Conservation (phyloP, 2,329 filamentous ascomycete species). For the Scolecobasidium constrictum region DNA sequence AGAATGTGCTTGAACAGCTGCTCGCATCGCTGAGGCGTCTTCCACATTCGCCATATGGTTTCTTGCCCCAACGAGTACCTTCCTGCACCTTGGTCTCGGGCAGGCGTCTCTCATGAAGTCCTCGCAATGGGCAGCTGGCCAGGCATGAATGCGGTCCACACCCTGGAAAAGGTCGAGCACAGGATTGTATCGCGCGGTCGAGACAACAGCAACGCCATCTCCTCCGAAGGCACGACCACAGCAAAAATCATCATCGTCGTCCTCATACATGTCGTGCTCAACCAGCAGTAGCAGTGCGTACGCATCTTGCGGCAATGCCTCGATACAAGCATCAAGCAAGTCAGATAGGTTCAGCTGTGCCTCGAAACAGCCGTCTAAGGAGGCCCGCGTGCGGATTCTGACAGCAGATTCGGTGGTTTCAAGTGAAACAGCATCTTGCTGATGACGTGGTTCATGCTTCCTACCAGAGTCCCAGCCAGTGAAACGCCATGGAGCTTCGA, state of each 20-base stretch:
- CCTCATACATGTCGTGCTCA: conserved; percentile 55
- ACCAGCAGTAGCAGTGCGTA: conserved; percentile 47
- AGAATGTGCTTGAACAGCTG: conserved; percentile 11
- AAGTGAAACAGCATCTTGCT: conserved; percentile 32
- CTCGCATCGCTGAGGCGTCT: conserved; percentile 11
- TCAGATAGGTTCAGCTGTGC: conserved; percentile 50
- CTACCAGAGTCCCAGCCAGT: conserved; percentile 33
- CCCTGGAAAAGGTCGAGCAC: conserved; percentile 31
- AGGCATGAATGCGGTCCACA: conserved; percentile 42
- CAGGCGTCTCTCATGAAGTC: no score
- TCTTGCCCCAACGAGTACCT: background rate
- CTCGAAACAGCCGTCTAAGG: conserved; percentile 35
- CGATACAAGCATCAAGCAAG: conserved; percentile 46
- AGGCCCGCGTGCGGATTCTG: conserved; percentile 40
- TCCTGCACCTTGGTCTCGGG: no score
- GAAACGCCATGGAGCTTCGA: conserved; percentile 33
- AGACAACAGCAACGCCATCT: conserved; percentile 51
- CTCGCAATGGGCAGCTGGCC: conserved; percentile 55
- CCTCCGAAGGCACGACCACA: conserved; percentile 57
- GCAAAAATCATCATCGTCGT: conserved; percentile 55
- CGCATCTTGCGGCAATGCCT: conserved; percentile 45
- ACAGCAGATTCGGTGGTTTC: conserved; percentile 25
- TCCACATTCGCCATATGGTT: background rate
- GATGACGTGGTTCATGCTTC: conserved; percentile 4
- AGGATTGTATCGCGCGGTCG: conserved; percentile 51